These are phyloP conservation scores for Isoetes engelmannii DNA, from an alignment of 83 land plant genomes.

Conservation along the genomic window DNA sequence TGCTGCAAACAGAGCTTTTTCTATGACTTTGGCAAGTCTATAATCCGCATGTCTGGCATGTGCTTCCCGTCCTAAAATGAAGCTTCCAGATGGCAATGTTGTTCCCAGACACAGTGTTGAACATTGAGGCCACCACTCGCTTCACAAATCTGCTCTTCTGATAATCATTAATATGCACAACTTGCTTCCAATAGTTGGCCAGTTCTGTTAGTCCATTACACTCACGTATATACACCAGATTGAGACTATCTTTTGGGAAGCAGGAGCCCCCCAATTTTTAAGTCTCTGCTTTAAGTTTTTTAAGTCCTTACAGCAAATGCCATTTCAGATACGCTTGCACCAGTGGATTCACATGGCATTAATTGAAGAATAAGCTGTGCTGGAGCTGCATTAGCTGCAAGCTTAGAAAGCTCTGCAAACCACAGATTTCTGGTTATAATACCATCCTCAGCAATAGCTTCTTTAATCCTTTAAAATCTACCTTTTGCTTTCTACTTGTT, in stretches of 20 bases:
- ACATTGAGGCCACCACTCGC: conserved; percentile 63
- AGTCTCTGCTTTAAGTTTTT: too few relatives aligned
- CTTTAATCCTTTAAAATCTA: too few relatives aligned
- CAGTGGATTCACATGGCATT: conserved; percentile 73
- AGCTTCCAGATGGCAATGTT: conserved; percentile 65
- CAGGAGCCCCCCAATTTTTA: conserved; percentile 61
- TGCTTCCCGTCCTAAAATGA: too few relatives aligned
- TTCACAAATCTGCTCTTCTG: conserved; percentile 66
- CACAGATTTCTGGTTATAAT: conserved; percentile 60
- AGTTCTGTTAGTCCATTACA: conserved; percentile 68
- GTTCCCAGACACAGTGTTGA: conserved; percentile 62
- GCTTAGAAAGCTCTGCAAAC: conserved; percentile 74
- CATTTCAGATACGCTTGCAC: conserved; percentile 48
- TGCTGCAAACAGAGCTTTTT: too few relatives aligned
- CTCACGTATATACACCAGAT: conserved; percentile 68
- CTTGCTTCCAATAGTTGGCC: conserved; percentile 68
- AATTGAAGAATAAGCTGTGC: conserved; percentile 70
- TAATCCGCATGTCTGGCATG: too few relatives aligned
- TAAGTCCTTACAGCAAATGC: conserved; percentile 34
- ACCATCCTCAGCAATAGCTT: conserved; percentile 50
- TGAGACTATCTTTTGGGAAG: conserved; percentile 66
- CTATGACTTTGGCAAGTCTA: too few relatives aligned
- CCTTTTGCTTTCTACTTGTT: too few relatives aligned
- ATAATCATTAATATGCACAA: conserved; percentile 64
- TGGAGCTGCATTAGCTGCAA: conserved; percentile 62